Evolutionary conservation across 208 protist species (phyloP).

Genomic region (Herpetomonas samuelpessoai): DNA sequence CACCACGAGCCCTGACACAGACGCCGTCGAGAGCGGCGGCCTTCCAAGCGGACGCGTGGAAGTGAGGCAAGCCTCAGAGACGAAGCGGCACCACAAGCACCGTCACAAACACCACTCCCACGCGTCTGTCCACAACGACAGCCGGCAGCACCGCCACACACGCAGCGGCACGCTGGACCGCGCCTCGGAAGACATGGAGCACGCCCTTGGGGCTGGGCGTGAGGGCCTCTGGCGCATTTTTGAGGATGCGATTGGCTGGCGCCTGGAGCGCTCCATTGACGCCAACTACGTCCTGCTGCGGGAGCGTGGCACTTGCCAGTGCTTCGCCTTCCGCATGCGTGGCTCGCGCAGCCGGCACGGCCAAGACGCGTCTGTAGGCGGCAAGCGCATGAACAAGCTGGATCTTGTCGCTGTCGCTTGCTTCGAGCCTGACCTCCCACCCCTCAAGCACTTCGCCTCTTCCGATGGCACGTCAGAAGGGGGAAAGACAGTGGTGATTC

Average conservation of each 20-base stretch:
- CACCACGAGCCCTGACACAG: neutral
- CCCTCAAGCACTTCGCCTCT: neutral
- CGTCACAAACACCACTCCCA: neutral
- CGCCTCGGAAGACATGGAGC: neutral
- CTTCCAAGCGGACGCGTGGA: neutral
- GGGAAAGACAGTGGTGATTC: neutral
- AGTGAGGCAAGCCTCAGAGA: neutral
- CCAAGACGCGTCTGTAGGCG: neutral
- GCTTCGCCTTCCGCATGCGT: conserved; percentile 3
- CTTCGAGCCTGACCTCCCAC: neutral
- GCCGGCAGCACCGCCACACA: neutral
- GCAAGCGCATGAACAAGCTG: neutral
- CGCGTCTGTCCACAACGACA: too few species aligned
- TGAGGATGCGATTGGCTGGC: neutral
- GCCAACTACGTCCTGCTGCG: conserved; percentile 8
- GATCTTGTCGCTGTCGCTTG: neutral
- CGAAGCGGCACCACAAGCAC: neutral
- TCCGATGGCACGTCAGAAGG: neutral
- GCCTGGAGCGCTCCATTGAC: neutral
- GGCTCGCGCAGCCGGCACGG: neutral
- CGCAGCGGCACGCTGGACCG: neutral
- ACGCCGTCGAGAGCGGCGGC: neutral
- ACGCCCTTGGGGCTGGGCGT: too few species aligned
- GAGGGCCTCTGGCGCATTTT: neutral
- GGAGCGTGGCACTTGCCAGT: neutral